Percentiles rank a stretch among this genome's conserved stretches.
These are phyloP conservation scores for Alternaria triticina DNA, from an alignment of 2,329 filamentous ascomycete genomes.

Conservation along the genomic window DNA sequence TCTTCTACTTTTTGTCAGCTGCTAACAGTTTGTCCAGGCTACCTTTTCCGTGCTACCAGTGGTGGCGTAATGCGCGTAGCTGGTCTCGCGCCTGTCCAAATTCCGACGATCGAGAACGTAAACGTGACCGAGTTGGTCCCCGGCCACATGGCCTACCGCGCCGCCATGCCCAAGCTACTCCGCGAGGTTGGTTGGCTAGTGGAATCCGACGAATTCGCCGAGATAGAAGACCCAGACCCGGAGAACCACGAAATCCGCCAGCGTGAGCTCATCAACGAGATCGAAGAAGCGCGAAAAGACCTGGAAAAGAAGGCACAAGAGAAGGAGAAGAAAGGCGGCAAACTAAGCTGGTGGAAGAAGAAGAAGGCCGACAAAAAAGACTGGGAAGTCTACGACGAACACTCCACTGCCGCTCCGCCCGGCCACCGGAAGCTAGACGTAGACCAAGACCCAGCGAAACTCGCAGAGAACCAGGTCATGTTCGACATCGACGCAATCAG, in stretches of 20 bases:
- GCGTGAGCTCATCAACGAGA: conserved; percentile 92
- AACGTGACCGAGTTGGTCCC: conserved; percentile 84
- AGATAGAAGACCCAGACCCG: conserved; percentile 97
- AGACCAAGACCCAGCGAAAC: conserved; percentile 56
- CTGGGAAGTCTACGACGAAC: conserved; percentile 92
- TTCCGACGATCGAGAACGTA: conserved; percentile 87
- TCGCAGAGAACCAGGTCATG: conserved; percentile 69
- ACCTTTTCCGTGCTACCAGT: conserved; percentile 91
- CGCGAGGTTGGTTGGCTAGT: conserved; percentile 90
- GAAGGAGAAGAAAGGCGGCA: conserved; percentile 66
- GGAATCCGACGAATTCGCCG: conserved; percentile 89
- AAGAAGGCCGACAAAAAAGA: conserved; percentile 84
- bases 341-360: conserved; percentile 77
- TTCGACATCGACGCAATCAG: conserved; percentile 97
- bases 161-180: conserved; percentile 86
- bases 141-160: conserved; percentile 96
- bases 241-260: conserved; percentile 89
- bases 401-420: conserved; percentile 10
- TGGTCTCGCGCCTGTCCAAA: conserved; percentile 78
- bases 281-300: conserved; percentile 89
- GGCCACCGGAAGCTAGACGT: conserved; percentile 30
- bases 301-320: conserved; percentile 70
- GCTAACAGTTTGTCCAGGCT: conserved; percentile 56
- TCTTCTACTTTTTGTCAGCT: neutral
- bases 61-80: conserved; percentile 90